These are phyloP conservation scores for Dactylis glomerata DNA, from an alignment of 176 grass and related monocot species.

Conservation along the genomic window DNA sequence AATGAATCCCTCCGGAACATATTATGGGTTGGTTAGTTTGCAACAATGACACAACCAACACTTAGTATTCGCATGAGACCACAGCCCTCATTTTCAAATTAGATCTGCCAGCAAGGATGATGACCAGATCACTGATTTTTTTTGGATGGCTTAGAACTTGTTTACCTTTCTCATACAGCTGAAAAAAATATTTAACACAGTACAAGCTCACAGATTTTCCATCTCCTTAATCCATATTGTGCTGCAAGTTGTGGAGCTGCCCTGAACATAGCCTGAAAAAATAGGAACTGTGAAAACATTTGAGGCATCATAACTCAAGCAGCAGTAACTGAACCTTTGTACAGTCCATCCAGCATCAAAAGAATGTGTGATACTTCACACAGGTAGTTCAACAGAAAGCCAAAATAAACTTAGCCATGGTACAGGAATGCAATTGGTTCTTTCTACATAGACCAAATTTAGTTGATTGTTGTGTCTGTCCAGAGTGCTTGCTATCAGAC, in stretches of 20 bases:
- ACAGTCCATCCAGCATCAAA: not conserved
- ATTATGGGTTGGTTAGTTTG: conserved; percentile 63
- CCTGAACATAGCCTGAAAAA: no score
- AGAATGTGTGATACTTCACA: not conserved
- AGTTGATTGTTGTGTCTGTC: not conserved
- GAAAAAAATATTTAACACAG: no score
- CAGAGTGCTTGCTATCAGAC: not conserved
- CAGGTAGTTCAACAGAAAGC: not conserved
- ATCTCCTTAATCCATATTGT: no score
- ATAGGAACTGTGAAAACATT: not conserved
- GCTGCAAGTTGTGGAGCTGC: no score
- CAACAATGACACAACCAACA: conserved; percentile 43
- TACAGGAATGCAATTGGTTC: not conserved
- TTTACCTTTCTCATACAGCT: no score
- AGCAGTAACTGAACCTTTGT: not conserved
- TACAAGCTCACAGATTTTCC: no score
- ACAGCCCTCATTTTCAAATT: not conserved
- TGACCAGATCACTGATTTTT: not conserved
- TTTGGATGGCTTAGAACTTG: no score
- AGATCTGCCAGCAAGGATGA: not conserved
- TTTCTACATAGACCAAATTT: not conserved
- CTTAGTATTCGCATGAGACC: conserved; percentile 1
- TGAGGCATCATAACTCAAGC: not conserved
- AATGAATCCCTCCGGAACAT: conserved; percentile 49
- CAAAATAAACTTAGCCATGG: not conserved